These are phyloP conservation scores for Saprolegnia parasitica DNA, from an alignment of 352 stramenopile species.

Conservation along the genomic window DNA sequence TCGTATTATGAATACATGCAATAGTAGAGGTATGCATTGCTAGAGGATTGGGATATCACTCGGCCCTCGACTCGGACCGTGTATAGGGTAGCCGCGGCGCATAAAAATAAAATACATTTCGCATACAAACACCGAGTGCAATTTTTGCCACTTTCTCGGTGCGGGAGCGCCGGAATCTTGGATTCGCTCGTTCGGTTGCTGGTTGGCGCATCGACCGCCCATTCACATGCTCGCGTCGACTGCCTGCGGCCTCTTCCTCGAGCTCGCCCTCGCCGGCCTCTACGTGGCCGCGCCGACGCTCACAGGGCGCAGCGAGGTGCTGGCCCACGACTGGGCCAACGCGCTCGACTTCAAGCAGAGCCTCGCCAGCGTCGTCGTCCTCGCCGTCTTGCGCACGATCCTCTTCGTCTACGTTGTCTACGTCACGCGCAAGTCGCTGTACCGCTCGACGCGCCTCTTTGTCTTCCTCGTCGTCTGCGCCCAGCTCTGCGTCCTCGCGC, in stretches of 20 bases:
- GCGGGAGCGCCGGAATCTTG: constrained; percentile 2
- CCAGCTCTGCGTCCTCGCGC: constrained; percentile 39
- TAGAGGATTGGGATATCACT: not conserved
- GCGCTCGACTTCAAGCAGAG: constrained; percentile 57
- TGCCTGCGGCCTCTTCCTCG: constrained; percentile 23
- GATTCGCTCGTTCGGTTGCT: not conserved
- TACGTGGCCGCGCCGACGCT: constrained; percentile 15
- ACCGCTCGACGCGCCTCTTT: constrained; percentile 57
- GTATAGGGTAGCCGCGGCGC: not conserved
- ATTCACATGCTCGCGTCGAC: constrained; percentile 6
- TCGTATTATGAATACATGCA: not conserved
- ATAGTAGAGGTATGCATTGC: not conserved
- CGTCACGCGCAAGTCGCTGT: constrained; percentile 59
- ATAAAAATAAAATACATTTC: not conserved
- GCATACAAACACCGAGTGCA: not conserved
- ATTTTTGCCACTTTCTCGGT: not conserved
- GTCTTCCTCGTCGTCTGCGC: constrained; percentile 72
- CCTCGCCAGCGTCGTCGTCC: constrained; percentile 46
- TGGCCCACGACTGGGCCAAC: constrained; percentile 23
- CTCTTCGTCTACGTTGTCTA: constrained; percentile 68
- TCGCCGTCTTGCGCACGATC: constrained; percentile 48
- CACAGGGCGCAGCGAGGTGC: not conserved
- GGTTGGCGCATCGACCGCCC: too few relatives aligned
- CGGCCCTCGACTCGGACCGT: not conserved
- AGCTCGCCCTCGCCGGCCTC: constrained; percentile 11